A percentile compares a stretch with the other conserved stretches of the same genome.
Evolutionary conservation across 768 basidiomycete species (phyloP).

Genomic region (Pleurotus platypus): DNA sequence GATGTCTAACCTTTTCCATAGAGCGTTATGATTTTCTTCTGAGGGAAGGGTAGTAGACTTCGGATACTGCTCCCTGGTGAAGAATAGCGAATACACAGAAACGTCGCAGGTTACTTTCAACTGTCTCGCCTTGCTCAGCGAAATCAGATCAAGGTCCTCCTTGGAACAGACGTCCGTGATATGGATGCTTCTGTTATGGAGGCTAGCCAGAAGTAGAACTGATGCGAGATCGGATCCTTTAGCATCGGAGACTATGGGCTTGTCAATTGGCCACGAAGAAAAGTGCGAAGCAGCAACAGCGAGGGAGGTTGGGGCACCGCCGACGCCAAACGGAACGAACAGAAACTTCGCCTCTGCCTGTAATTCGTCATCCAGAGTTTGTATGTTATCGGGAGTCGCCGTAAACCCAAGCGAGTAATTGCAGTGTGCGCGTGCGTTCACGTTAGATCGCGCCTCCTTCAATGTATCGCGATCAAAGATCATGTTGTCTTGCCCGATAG

Average conservation of each 20-base stretch:
- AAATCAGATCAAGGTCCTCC: slow-evolving; percentile 88
- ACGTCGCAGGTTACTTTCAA: slow-evolving; percentile 97
- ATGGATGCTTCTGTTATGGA: slow-evolving; percentile 86
- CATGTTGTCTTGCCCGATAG: slow-evolving; percentile 55
- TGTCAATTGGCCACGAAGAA: slow-evolving; percentile 84
- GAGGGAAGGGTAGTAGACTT: slow-evolving; percentile 64
- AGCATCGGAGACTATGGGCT: slow-evolving; percentile 93
- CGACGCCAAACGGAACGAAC: slow-evolving; percentile 74
- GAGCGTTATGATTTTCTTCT: slow-evolving; percentile 67
- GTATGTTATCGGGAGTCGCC: slow-evolving; percentile 66
- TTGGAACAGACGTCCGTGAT: slow-evolving; percentile 83
- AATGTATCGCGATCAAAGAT: slow-evolving; percentile 70
- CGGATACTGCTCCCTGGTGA: slow-evolving; percentile 72
- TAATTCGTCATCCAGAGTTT: slow-evolving; percentile 66
- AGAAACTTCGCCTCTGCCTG: slow-evolving; percentile 79
- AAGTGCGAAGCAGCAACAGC: slow-evolving; percentile 84
- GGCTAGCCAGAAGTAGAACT: slow-evolving; percentile 87
- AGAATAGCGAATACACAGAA: slow-evolving; percentile 89
- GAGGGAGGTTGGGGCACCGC: slow-evolving; percentile 48
- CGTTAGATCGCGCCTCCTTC: slow-evolving; percentile 63
- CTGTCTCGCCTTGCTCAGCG: slow-evolving; percentile 89
- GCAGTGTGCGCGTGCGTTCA: slow-evolving; percentile 67
- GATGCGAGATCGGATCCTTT: slow-evolving; percentile 91
- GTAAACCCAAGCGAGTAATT: slow-evolving; percentile 85
- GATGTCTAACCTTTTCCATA: slow-evolving; percentile 81